Percentiles rank a stretch among this genome's conserved stretches.
phyloP scores from a whole-genome alignment of 2,329 filamentous ascomycete species.

The Epicoccum sorghinum region DNA sequence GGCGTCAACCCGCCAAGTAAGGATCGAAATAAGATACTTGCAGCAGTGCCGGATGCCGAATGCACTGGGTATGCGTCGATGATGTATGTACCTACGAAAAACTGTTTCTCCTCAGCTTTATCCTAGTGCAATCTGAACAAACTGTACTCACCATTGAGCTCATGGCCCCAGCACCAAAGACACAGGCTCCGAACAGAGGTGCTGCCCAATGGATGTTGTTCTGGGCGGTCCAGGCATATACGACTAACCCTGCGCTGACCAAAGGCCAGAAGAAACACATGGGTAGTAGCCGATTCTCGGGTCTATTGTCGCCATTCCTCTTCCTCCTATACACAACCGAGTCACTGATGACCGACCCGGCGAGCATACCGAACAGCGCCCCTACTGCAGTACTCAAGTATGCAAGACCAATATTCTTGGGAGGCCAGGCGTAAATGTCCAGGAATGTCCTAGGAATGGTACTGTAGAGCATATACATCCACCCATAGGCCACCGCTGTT shows the following conservation, averaged over 20 bases:
- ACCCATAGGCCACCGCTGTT: slow-evolving; percentile 51
- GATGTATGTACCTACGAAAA: background rate
- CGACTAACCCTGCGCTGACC: background rate
- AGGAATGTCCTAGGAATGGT: slow-evolving; percentile 33
- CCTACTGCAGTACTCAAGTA: slow-evolving; percentile 39
- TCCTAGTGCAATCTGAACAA: background rate
- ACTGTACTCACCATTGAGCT: background rate
- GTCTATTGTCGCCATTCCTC: background rate
- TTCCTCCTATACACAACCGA: background rate
- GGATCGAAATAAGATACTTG: background rate
- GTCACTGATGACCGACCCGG: slow-evolving; percentile 22
- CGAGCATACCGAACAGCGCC: slow-evolving; percentile 39
- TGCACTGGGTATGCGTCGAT: background rate
- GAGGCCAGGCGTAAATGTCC: slow-evolving; percentile 25
- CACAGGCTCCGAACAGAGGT: background rate
- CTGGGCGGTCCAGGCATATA: background rate
- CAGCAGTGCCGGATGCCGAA: background rate
- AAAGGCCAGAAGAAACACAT: background rate
- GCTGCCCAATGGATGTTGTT: background rate
- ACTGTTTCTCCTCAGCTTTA: background rate
- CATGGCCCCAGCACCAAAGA: background rate
- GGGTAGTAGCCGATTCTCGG: background rate
- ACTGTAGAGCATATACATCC: slow-evolving; percentile 38
- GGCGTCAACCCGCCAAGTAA: background rate
- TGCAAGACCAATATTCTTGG: slow-evolving; percentile 25